Conservation (phyloP, 495 filamentous ascomycete genomes). For the Aspergillus ellipticus region DNA sequence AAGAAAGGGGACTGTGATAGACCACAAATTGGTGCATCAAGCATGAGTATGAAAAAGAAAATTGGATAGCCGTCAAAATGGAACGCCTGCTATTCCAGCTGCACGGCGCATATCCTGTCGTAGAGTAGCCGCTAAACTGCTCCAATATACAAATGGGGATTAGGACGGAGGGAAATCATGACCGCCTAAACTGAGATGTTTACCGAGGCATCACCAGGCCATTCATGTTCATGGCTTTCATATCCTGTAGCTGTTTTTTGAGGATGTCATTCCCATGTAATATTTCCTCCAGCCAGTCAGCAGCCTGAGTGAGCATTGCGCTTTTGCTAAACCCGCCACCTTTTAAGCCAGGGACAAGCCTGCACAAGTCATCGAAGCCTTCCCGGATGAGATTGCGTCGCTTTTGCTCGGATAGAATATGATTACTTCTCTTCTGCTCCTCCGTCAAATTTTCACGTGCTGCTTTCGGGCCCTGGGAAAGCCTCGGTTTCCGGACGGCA, state of each 20-base stretch:
- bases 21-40: not conserved
- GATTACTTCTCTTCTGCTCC: slow-evolving; percentile 80
- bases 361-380: slow-evolving; percentile 68
- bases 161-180: slow-evolving; percentile 19
- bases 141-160: slow-evolving; percentile 7
- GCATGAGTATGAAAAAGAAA: not conserved
- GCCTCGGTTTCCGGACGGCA: slow-evolving; percentile 27
- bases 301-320: slow-evolving; percentile 65
- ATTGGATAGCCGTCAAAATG: slow-evolving; percentile 7
- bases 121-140: slow-evolving; percentile 18
- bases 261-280: slow-evolving; percentile 60
- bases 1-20: not conserved
- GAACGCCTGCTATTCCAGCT: slow-evolving; percentile 13
- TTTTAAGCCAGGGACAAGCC: slow-evolving; percentile 67
- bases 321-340: slow-evolving; percentile 75
- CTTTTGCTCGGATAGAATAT: slow-evolving; percentile 87
- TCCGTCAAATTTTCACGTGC: slow-evolving; percentile 75
- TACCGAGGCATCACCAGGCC: slow-evolving; percentile 43
- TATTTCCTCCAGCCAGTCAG: slow-evolving; percentile 71
- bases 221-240: slow-evolving; percentile 41
- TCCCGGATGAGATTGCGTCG: slow-evolving; percentile 73
- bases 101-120: slow-evolving; percentile 8
- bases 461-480: slow-evolving; percentile 39
- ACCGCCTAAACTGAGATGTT: slow-evolving; percentile 18
- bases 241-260: slow-evolving; percentile 39